Base-by-base conservation (phyloP, 805 yeast species). In the Wickerhamomyces tratensis region DNA sequence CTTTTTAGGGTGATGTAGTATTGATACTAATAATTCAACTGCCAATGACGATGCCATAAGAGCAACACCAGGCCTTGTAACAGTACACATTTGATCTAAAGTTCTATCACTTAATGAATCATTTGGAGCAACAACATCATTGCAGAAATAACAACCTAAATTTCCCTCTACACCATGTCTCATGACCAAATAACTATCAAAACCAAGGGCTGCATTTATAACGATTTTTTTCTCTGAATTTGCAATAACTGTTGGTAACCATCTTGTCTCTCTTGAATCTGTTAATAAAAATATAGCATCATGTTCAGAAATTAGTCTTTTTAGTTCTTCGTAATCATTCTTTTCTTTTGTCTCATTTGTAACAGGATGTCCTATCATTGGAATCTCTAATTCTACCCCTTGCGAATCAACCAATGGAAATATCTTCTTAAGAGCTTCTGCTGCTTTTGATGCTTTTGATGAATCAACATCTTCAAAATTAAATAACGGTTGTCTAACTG, bases 1-100 rank as follows among this genome's bases (percentile, higher is more conserved):
- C 20, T 67, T 67, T 6, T 62, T 57, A 0, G 77, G 77, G 50
- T 81, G 82, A 58, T 91, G 97, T 35, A 86, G 52, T 0, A 86
- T 47, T 1, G 93, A 76, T 0, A 85, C 84, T 46, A 87, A 56
- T 6, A 93, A 62, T 58, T 93, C 98, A 1, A 86, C 95, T 0
- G 95, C 95, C 34, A 81, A 64, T 0, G 96, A 77, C 0, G 95
- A 76, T 0, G 98, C 97, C 62, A 87, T 65, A 52, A 84, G 65
- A 0, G 99, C 96, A 1, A 84, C 89, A 1, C 99, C 98, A 0
- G 99, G 98, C 36, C 98, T 69, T 0, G 98, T 93, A 1, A 93
- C 98, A 0, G 99, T 93, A 57, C 99, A 93, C 97, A 93, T 93
- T 61, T 93, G 98, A 62, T 93, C 99, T 43, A 93, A 65, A 0